Base-by-base conservation (phyloP, 2,329 filamentous ascomycete genomes). In the Mycosphaerella arachidis region DNA sequence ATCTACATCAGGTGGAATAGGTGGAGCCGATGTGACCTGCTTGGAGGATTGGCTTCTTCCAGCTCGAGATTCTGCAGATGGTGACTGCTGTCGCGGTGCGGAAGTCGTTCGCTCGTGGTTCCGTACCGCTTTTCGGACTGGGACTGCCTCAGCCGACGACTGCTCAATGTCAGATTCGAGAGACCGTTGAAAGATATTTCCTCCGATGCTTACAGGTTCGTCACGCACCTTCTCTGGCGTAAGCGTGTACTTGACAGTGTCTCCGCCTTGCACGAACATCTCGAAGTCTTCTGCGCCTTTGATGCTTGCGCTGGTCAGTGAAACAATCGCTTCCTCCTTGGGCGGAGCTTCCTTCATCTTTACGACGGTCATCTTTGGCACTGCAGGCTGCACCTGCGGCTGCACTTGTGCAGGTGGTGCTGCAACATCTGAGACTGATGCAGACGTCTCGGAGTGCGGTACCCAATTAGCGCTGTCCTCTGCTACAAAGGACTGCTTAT, bases 231-330 rank as follows among this genome's bases (percentile, higher is more conserved):
- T 75, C 57, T 79, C 74, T 24, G 79, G 79, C 12, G 79, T 81
- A 56, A 81, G 68, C 6, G 79, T 81, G 67, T 78, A 80, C 66
- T 81, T 81, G 24, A 81, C 76, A 5, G 78, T 81, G 30, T 81
- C 79, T 48, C 76, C 73, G 18, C 76, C 72, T 65, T 78, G 75
- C 46, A 81, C 74, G 45, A 80, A 73, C 45, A 75, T 73, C 56
- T 81, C 79, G 64, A 81, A 81, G 61, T 81, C 77, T 55, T 73
- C 69, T 6, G 72, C 71, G 9, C 70, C 71, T 29, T 67, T 67
- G 48, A 72, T 73, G 48, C 67, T 71, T 3, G 70, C 70, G 55
- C 70, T 72, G 8, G 69, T 73, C 29, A 72, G 56, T 9, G 63
- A 57, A n/a, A 60, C 57, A 12, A 55, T 57, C 9, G 55, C 48